A percentile compares a stretch with the other conserved stretches of the same genome.
Evolutionary conservation across 768 basidiomycete genomes (phyloP).

Genomic region (Auricularia auricula-judae): DNA sequence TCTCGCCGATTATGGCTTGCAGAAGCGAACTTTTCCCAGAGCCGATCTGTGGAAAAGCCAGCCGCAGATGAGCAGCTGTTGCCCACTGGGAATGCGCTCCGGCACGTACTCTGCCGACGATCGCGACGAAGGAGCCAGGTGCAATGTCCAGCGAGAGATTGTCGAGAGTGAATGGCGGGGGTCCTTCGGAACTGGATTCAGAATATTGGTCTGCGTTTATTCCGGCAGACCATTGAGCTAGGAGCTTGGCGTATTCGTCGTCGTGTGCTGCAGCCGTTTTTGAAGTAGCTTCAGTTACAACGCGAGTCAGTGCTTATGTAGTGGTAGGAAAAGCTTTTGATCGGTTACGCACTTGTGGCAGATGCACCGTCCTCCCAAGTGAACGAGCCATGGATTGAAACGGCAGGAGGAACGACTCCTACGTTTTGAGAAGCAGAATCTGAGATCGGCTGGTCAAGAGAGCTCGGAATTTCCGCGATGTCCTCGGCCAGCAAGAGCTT

Average conservation of each 20-base stretch:
- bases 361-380: not conserved
- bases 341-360: not conserved
- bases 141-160: constrained; percentile 14
- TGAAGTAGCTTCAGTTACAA: not conserved
- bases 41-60: constrained; percentile 37
- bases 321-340: not conserved
- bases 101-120: constrained; percentile 25
- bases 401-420: not conserved
- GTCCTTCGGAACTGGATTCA: not conserved
- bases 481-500: constrained; percentile 39
- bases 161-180: constrained; percentile 14
- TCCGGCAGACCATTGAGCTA: not conserved
- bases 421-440: not conserved
- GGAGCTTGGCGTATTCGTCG: not conserved
- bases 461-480: constrained; percentile 10
- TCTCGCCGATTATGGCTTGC: constrained; percentile 22
- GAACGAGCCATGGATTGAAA: not conserved
- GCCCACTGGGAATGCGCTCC: too few species aligned
- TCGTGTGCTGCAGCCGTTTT: not conserved
- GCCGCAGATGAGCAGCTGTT: too few species aligned
- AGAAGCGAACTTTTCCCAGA: constrained; percentile 40
- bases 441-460: constrained; percentile 31
- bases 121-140: constrained; percentile 28
- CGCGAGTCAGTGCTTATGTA: not conserved
- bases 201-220: not conserved